A percentile compares a stretch with the other conserved stretches of the same genome.
These are phyloP conservation scores for Thielaviopsis musarum DNA, from an alignment of 2,329 filamentous ascomycete species.

Conservation along the genomic window DNA sequence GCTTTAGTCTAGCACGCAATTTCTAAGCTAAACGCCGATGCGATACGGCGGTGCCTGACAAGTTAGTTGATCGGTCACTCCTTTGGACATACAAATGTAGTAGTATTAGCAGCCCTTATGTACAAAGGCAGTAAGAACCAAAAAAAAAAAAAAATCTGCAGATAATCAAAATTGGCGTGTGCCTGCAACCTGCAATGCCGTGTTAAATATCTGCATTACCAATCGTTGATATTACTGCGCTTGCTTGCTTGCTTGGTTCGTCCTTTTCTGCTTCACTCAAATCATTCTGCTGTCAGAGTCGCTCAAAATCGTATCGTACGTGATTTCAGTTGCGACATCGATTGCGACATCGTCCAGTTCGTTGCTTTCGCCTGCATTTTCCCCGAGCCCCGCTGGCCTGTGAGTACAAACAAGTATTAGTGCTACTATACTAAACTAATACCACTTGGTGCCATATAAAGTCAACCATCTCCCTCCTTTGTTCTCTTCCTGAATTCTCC, in stretches of 20 bases:
- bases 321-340: conserved; percentile 5
- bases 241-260: not conserved
- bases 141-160: not conserved
- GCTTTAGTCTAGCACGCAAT: not conserved
- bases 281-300: not conserved
- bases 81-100: not conserved
- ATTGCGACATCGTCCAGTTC: conserved; percentile 2
- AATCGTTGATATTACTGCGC: not conserved
- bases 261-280: not conserved
- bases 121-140: not conserved
- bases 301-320: not conserved
- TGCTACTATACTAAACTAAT: not conserved
- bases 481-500: not conserved
- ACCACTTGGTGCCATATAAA: too few relatives aligned
- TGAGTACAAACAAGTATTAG: too few relatives aligned
- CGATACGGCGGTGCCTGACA: not conserved
- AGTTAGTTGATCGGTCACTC: not conserved
- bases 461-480: not conserved
- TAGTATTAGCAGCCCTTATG: too few relatives aligned
- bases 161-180: not conserved
- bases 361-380: not conserved
- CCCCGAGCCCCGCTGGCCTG: not conserved
- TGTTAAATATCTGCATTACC: not conserved
- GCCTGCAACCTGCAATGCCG: too few relatives aligned
- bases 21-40: not conserved